phyloP scores from a whole-genome alignment of 2,329 filamentous ascomycete genomes.

The Ceratocystis diversiconidia region DNA sequence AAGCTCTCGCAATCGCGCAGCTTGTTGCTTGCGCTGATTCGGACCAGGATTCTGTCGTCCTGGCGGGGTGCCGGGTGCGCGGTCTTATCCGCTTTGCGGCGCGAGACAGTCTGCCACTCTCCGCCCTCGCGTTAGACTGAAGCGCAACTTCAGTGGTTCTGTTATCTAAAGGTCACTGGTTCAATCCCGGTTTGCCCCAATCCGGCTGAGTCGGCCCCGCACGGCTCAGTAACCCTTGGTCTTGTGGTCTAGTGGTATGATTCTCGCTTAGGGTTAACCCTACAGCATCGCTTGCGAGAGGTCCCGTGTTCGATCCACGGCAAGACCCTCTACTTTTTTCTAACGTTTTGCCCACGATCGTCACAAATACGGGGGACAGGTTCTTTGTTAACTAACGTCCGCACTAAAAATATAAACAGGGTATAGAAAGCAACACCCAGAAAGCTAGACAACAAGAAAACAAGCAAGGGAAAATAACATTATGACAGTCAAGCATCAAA shows the following conservation, averaged over 20 bases:
- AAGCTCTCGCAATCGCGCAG: no score
- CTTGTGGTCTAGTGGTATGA: constrained; percentile 54
- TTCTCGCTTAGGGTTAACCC: constrained; percentile 50
- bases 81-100: no score
- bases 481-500: not conserved
- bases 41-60: no score
- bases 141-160: constrained; percentile 9
- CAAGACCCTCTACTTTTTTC: constrained; percentile 14
- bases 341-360: not conserved
- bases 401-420: not conserved
- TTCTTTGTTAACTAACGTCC: not conserved
- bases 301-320: constrained; percentile 22
- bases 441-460: not conserved
- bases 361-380: not conserved
- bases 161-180: constrained; percentile 14
- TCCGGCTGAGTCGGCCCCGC: not conserved
- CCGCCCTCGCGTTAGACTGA: constrained; percentile 6
- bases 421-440: not conserved
- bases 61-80: no score
- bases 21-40: no score
- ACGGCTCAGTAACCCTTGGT: constrained; percentile 25
- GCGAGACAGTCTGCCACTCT: no score
- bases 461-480: not conserved
- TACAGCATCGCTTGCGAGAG: constrained; percentile 21
- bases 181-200: constrained; percentile 13